Percentiles rank a stretch among this genome's conserved stretches.
phyloP scores from a whole-genome alignment of 106 monocot genomes.

The Dendrobium catenatum region DNA sequence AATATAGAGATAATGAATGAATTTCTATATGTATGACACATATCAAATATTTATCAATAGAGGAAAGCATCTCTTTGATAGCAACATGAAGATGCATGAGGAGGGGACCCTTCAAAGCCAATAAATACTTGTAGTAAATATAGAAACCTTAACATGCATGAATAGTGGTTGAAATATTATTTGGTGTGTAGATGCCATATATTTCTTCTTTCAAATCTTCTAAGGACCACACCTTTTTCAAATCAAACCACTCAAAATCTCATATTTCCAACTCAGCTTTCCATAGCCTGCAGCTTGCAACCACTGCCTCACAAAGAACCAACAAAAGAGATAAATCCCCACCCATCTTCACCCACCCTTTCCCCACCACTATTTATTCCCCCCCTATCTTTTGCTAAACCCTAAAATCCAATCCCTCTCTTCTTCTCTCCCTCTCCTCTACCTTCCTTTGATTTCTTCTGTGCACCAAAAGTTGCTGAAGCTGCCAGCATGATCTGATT shows the following conservation, averaged over 20 bases:
- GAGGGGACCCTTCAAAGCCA: neutral
- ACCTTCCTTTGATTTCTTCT: neutral
- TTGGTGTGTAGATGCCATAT: neutral
- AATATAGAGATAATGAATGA: too few species aligned
- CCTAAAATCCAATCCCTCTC: neutral
- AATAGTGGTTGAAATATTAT: neutral
- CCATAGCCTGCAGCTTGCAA: too few species aligned
- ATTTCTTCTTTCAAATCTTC: neutral
- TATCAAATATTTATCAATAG: neutral
- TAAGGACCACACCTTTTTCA: neutral
- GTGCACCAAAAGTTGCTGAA: slow-evolving; percentile 87
- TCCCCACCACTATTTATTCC: neutral
- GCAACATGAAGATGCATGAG: neutral
- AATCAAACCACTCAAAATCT: neutral
- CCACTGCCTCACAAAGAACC: neutral
- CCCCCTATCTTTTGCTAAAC: neutral
- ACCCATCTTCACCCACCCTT: neutral
- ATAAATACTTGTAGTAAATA: neutral
- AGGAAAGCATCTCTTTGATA: neutral
- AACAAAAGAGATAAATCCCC: neutral
- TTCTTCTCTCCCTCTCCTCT: neutral
- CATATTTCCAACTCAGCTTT: too few species aligned
- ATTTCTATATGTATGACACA: too few species aligned
- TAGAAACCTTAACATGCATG: slow-evolving; percentile 9
- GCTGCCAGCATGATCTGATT: slow-evolving; percentile 99